phyloP scores from a whole-genome alignment of 352 stramenopile genomes.

The Pythium dissotocum region DNA sequence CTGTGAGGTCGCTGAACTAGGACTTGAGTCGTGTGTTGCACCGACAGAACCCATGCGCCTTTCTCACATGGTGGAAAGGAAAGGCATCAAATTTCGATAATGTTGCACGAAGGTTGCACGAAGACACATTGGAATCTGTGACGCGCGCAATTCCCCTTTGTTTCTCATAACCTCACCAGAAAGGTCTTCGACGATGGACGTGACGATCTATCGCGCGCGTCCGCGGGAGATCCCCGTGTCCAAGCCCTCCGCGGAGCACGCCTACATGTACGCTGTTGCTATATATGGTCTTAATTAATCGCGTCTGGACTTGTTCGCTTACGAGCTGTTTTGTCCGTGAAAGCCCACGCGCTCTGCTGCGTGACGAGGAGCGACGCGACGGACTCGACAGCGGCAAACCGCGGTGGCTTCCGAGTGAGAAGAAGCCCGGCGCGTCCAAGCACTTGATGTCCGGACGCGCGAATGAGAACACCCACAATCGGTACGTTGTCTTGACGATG shows the following conservation, averaged over 20 bases:
- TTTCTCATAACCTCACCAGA: background rate
- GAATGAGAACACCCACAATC: constrained; percentile 3
- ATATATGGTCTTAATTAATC: background rate
- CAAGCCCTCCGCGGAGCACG: constrained; percentile 56
- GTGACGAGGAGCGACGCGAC: constrained; percentile 24
- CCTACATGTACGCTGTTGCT: constrained; percentile 44
- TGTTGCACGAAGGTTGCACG: constrained; percentile 32
- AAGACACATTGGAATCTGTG: constrained; percentile 11
- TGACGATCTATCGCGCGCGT: constrained; percentile 21
- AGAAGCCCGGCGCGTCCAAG: constrained; percentile 52
- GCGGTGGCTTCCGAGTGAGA: constrained; percentile 57
- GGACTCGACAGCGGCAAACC: background rate
- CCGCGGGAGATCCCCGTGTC: constrained; percentile 58
- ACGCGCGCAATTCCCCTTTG: background rate
- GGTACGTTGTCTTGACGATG: constrained; percentile 1
- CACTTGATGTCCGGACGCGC: constrained; percentile 30
- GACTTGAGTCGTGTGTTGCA: too few relatives aligned
- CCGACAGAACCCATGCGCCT: too few relatives aligned
- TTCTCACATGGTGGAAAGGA: too few relatives aligned
- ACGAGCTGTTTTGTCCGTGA: constrained; percentile 12
- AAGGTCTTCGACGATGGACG: constrained; percentile 17
- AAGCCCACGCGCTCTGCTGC: constrained; percentile 35
- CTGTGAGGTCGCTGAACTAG: too few relatives aligned
- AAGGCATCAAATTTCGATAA: background rate
- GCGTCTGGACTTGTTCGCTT: background rate